Evolutionary conservation across 75 land plant genomes (phyloP), one percentile per base, ranked within the genome.

Genomic region (Adiantum capillusveneris): DNA sequence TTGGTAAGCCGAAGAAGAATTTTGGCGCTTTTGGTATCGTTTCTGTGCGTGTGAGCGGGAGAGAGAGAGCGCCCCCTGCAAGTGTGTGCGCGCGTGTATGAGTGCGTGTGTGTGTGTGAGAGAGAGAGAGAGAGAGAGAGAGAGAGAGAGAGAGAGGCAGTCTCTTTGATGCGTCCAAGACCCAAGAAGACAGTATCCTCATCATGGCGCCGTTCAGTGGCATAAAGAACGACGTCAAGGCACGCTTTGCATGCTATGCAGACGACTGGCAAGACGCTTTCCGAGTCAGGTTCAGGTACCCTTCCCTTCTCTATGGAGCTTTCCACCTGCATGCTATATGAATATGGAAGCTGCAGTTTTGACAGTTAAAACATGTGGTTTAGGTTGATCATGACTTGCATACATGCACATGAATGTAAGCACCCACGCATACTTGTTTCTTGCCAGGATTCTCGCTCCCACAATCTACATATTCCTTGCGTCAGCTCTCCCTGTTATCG

Each of bases 391-490:
- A 6, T 11, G 6, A 18, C 24, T 24, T 51, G 25, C 14, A 45
- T 0, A 27, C 21, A 0, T 18, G 7, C 7, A 20, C 14, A 0
- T 27, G 29, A 31, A 0, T 51, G n/a, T n/a, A n/a, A n/a, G n/a
- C n/a, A n/a, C n/a, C n/a, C n/a, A n/a, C n/a, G n/a, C 30, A 42
- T 25, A 53, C 17, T 36, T 0, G 31, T 11, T 53, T 28, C 29
- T 7, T 13, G 11, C 27, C 77, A 84, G 88, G 68, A 82, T 84
- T 48, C 56, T 84, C 41, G 88, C 85, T 54, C 86, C 88, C 5
- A 82, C 86, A 25, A 71, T 76, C 1, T 84, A 84, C 52, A 84
- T 84, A 31, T 82, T 84, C 51, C 82, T 84, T 53, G 88, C 88
- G 17, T 84, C 88, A 1, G 88, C 88, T 9, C 75, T 84, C 25